Percentiles rank a stretch among this genome's conserved stretches.
These are phyloP conservation scores for Aquilaria sinensis DNA, from an alignment of 345 rosid genomes.

Conservation along the genomic window DNA sequence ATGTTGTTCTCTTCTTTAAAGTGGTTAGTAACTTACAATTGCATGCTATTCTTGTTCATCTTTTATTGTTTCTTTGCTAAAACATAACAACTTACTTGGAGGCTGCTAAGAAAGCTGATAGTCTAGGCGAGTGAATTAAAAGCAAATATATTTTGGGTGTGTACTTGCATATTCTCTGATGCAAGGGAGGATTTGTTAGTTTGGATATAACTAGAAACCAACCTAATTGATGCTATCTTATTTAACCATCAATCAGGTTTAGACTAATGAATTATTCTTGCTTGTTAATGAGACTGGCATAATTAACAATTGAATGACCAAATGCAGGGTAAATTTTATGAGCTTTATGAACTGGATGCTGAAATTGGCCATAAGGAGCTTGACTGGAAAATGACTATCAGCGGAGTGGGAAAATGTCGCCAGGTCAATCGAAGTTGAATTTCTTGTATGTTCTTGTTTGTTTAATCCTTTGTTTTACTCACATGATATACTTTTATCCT, in stretches of 20 bases:
- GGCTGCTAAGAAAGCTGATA: too few relatives aligned
- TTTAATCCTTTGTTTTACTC: not conserved
- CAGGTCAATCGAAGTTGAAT: conserved; percentile 45
- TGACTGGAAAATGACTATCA: conserved; percentile 90
- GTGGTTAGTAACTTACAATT: conserved; percentile 61
- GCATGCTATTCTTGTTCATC: not conserved
- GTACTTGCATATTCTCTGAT: too few relatives aligned
- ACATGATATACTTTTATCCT: conserved; percentile 3
- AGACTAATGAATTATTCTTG: too few relatives aligned
- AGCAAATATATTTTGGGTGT: too few relatives aligned
- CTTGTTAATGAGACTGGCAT: too few relatives aligned
- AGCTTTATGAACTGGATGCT: conserved; percentile 96
- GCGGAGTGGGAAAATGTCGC: conserved; percentile 96
- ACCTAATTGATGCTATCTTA: conserved; percentile 2
- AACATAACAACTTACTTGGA: not conserved
- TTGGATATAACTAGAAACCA: too few relatives aligned
- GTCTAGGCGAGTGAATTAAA: too few relatives aligned
- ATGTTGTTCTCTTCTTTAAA: conserved; percentile 87
- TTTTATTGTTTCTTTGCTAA: not conserved
- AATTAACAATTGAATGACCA: conserved; percentile 14
- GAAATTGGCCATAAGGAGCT: conserved; percentile 91
- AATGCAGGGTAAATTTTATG: conserved; percentile 83
- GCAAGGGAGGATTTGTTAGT: too few relatives aligned
- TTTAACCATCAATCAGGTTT: conserved; percentile 9
- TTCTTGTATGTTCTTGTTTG: not conserved